Evolutionary conservation across 805 yeast species (phyloP).

Genomic region (Sugiyamaella floridensis): DNA sequence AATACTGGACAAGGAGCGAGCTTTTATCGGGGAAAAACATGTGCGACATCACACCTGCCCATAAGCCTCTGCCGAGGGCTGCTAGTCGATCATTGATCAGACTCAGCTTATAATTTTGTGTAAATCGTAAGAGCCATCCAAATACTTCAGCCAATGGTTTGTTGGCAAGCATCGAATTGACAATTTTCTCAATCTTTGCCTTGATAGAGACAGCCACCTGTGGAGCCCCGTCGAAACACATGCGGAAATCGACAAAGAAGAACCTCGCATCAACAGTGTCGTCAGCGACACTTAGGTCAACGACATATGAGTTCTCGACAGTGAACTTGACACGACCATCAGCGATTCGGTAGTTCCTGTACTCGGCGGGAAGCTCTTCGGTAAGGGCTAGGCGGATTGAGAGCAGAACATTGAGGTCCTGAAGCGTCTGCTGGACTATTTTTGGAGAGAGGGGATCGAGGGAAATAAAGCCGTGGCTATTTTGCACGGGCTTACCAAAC

Average conservation of each 20-base stretch:
- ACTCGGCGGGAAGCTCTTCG: constrained; percentile 52
- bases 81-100: constrained; percentile 52
- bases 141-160: constrained; percentile 48
- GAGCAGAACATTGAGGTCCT: constrained; percentile 63
- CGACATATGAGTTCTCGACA: constrained; percentile 58
- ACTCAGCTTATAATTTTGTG: constrained; percentile 59
- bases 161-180: constrained; percentile 45
- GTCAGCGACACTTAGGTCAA: constrained; percentile 71
- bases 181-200: constrained; percentile 45
- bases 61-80: constrained; percentile 43
- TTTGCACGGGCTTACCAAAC: constrained; percentile 67
- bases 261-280: constrained; percentile 58
- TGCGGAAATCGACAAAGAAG: constrained; percentile 69
- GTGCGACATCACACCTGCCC: constrained; percentile 58
- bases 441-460: constrained; percentile 44
- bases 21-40: constrained; percentile 49
- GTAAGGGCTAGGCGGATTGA: constrained; percentile 67
- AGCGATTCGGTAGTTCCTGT: constrained; percentile 54
- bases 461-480: constrained; percentile 53
- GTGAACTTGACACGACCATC: constrained; percentile 72
- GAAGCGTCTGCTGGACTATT: constrained; percentile 53
- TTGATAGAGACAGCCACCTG: constrained; percentile 32
- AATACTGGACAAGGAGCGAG: constrained; percentile 52
- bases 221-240: constrained; percentile 40
- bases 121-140: constrained; percentile 49